Base-by-base conservation (phyloP, 192 early-diverging fungal species). In the Coemansia sp. region DNA sequence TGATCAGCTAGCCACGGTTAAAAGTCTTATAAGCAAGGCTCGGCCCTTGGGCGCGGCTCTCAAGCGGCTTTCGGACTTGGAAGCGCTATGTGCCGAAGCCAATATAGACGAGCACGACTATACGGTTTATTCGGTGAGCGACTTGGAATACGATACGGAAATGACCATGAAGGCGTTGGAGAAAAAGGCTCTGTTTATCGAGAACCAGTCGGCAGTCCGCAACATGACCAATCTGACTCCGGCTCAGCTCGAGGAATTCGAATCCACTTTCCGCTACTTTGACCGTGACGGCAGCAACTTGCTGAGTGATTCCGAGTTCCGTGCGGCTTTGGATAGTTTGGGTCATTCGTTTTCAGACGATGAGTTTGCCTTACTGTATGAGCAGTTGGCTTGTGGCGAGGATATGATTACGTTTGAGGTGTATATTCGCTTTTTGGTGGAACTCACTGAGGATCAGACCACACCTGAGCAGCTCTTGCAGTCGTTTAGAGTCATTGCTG, bases 171-270 rank as follows among this genome's bases (percentile, higher is more conserved):
- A 91, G 71, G 84, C 88, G 1, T 61, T 89, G 56, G 83, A 82
- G 61, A 92, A 91, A 65, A 92, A 91, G 64, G 75, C 72, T 12
- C 81, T 87, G 0, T 97, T 97, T 50, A 92, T 97, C 57, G 92
- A 96, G 52, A 97, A 97, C 77, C 94, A 97, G 68, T 88, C 88
- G n/a, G 89, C 94, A 15, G 91, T 92, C 35, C 83, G 94, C 43
- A 88, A 87, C 55, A 89, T 91, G 84, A 92, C 92, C 53, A 96
- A 96, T 57, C 76, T 97, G 68, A 96, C 93, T 15, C 91, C 94
- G 1, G 85, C 83, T 20, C 94, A 96, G 57, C 65, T 97, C 16
- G 94, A 97, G 63, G 91, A 94, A 70, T 96, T 91, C 57, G 89
- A 91, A 61, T 72, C 85, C 54, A 91, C 91, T 0, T 97, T 97